Conservation (phyloP, 495 filamentous ascomycete species). For the Cetradonia linearis region DNA sequence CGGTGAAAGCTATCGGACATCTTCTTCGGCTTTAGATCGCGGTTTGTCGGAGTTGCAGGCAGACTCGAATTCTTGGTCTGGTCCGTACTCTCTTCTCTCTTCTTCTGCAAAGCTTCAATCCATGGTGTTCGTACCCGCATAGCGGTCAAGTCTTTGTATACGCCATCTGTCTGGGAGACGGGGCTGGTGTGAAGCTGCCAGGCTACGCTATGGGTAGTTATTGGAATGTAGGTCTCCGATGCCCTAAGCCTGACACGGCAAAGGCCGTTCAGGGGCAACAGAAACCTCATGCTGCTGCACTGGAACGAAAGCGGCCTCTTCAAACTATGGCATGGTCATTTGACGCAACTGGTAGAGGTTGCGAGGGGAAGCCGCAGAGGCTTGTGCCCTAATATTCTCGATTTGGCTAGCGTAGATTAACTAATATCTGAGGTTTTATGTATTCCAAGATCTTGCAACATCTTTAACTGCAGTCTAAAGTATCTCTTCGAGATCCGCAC, state of each 20-base stretch:
- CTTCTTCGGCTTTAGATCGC: constrained; percentile 47
- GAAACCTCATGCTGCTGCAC: neutral
- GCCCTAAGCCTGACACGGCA: neutral
- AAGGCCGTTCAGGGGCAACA: neutral
- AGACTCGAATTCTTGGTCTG: constrained; percentile 23
- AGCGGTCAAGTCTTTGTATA: constrained; percentile 40
- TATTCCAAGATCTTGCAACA: too few species aligned
- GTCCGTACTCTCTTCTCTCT: constrained; percentile 35
- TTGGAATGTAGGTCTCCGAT: neutral
- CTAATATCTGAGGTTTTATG: too few species aligned
- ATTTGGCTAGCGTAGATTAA: neutral
- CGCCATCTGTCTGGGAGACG: constrained; percentile 35
- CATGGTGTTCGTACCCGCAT: constrained; percentile 57
- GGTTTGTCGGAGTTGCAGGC: constrained; percentile 31
- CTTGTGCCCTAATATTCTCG: neutral
- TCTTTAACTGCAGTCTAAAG: too few species aligned
- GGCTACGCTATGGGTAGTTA: neutral
- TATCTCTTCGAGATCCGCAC: too few species aligned
- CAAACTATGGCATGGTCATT: neutral
- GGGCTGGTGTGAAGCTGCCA: constrained; percentile 14
- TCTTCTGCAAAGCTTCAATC: constrained; percentile 53
- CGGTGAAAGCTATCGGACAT: constrained; percentile 57
- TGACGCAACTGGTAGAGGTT: neutral
- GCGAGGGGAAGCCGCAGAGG: neutral
- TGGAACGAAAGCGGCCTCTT: too few species aligned